Base-by-base conservation (phyloP, 148 eudicot genomes). In the Amaranthus hypochondriacus region DNA sequence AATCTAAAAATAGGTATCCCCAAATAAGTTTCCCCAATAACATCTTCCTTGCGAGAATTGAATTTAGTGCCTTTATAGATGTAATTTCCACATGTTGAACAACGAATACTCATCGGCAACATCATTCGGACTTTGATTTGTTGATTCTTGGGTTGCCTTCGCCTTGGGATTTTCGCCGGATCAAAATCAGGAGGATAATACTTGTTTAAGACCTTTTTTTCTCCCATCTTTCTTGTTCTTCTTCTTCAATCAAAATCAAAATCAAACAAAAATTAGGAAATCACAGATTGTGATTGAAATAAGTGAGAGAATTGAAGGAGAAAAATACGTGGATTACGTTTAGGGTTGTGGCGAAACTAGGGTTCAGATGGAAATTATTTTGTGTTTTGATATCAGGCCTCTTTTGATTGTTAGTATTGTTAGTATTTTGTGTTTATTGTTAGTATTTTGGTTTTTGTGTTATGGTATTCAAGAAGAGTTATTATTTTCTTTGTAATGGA, bases 131-230 rank as follows among this genome's bases (percentile, higher is more conserved):
- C 88, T n/a, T 87, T 89, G 60, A 91, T 91, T 63, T 91, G 98
- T 76, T 89, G 85, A 62, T 93, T 93, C 62, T 93, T 89, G 0
- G 90, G 97, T 73, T 85, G 92, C 61, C 82, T 75, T 59, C 95
- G 71, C 66, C 97, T 73, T 0, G 97, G 97, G 42, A 93, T 89
- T 80, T 91, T 89, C 18, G 94, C 87, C 76, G 98, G 98, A 84
- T 91, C 98, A 75, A 93, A 91, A 60, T 91, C 95, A 82, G 98
- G 98, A 42, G 96, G 98, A 69, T 92, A 92, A 66, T 92, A 92
- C 73, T 92, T 92, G 84, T 92, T 92, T 56, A 92, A 71, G 0
- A 92, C 96, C 62, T 92, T 92, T 62, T 93, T 77, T 74, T 92
- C 98, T 81, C 90, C 98, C 96, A 92, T 92, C 71, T 81, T 74